Evolutionary conservation across 1,139 yeast genomes (phyloP).

Genomic region (Yamadazyma triangularis): DNA sequence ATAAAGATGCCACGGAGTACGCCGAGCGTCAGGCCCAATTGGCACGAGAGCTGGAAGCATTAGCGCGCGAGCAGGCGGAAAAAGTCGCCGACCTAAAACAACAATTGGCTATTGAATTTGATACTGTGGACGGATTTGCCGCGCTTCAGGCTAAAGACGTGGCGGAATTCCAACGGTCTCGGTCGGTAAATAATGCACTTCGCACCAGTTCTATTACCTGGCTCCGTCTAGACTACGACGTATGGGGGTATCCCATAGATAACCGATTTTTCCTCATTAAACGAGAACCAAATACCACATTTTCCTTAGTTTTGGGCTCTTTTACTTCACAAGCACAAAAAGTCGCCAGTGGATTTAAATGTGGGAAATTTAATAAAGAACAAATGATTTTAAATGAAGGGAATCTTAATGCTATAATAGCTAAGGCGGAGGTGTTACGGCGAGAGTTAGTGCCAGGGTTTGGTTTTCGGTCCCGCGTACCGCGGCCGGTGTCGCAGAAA

Average conservation of each 20-base stretch:
- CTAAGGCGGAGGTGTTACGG: slow-evolving; percentile 14
- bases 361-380: slow-evolving; percentile 8
- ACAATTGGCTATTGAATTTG: slow-evolving; percentile 16
- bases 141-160: slow-evolving; percentile 15
- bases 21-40: slow-evolving; percentile 12
- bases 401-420: slow-evolving; percentile 15
- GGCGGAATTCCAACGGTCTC: slow-evolving; percentile 9
- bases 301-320: slow-evolving; percentile 14
- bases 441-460: slow-evolving; percentile 1
- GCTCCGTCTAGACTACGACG: slow-evolving; percentile 26
- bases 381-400: slow-evolving; percentile 9
- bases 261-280: slow-evolving; percentile 16
- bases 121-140: slow-evolving; percentile 31
- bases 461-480: neutral
- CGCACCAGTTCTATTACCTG: slow-evolving; percentile 16
- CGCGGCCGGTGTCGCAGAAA: slow-evolving; percentile 9
- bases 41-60: slow-evolving; percentile 11
- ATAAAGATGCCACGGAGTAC: slow-evolving; percentile 19
- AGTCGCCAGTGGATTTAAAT: slow-evolving; percentile 11
- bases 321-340: slow-evolving; percentile 13
- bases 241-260: slow-evolving; percentile 28
- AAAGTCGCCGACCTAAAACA: slow-evolving; percentile 13
- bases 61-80: slow-evolving; percentile 15
- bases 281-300: slow-evolving; percentile 7
- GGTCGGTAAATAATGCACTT: slow-evolving; percentile 13